A percentile compares a stretch with the other conserved stretches of the same genome.
Evolutionary conservation across 306 rosid genomes (phyloP).

Genomic region (Cucurbita ficifolia): DNA sequence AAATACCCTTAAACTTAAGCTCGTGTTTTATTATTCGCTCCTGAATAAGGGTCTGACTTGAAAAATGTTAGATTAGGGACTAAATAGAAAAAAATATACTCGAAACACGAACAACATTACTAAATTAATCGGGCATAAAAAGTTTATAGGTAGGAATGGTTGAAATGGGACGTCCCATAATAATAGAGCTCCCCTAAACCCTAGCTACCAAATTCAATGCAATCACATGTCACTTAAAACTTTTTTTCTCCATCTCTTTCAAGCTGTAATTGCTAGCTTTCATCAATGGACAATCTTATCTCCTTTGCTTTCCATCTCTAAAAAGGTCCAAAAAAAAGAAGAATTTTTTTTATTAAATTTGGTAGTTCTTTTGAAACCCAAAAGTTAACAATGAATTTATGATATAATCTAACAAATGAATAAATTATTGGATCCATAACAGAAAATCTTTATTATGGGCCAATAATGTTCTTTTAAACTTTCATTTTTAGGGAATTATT

Average conservation of each 20-base stretch:
- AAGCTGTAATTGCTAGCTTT: not conserved
- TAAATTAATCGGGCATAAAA: not conserved
- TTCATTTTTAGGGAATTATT: too few species aligned
- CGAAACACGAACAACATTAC: too few species aligned
- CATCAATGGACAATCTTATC: not conserved
- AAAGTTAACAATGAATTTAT: not conserved
- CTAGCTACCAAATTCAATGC: not conserved
- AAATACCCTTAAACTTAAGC: too few species aligned
- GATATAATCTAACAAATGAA: too few species aligned
- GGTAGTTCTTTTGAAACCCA: not conserved
- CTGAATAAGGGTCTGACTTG: too few species aligned
- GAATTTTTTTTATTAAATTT: too few species aligned
- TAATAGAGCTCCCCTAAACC: not conserved
- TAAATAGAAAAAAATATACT: too few species aligned
- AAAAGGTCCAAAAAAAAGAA: not conserved
- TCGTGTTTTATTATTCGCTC: too few species aligned
- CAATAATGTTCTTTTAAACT: too few species aligned
- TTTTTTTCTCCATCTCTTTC: not conserved
- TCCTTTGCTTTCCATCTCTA: not conserved
- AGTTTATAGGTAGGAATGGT: not conserved
- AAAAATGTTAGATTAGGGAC: too few species aligned
- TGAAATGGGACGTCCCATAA: not conserved
- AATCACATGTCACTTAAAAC: not conserved
- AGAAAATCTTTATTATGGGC: too few species aligned
- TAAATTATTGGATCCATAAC: too few species aligned